A percentile compares a stretch with the other conserved stretches of the same genome.
Evolutionary conservation across 2,329 filamentous ascomycete genomes (phyloP).

Genomic region (Penicillium sp.): DNA sequence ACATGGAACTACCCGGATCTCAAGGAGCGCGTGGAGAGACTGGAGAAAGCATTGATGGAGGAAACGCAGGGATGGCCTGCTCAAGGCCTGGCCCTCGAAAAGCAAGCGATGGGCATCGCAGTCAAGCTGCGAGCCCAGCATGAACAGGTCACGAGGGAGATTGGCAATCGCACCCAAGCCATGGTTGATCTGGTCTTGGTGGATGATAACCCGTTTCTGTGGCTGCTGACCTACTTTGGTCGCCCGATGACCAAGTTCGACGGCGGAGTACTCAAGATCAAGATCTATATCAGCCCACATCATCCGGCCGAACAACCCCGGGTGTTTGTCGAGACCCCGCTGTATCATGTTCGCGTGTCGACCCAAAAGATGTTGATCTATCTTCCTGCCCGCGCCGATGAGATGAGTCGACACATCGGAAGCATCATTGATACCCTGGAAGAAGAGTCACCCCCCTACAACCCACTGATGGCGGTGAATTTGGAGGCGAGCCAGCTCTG

Average conservation of each 20-base stretch:
- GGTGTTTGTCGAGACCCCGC: slow-evolving; percentile 71
- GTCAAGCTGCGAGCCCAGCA: slow-evolving; percentile 81
- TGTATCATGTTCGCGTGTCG: slow-evolving; percentile 87
- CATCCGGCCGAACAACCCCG: slow-evolving; percentile 89
- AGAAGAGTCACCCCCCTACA: slow-evolving; percentile 82
- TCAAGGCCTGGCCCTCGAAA: slow-evolving; percentile 62
- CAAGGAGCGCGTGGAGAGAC: slow-evolving; percentile 62
- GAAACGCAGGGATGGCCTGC: slow-evolving; percentile 70
- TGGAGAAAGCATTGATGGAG: slow-evolving; percentile 67
- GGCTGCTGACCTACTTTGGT: slow-evolving; percentile 85
- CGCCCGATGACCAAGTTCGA: slow-evolving; percentile 90
- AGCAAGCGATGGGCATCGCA: slow-evolving; percentile 69
- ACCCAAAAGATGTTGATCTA: slow-evolving; percentile 81
- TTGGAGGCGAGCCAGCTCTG: slow-evolving; percentile 80
- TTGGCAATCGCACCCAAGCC: slow-evolving; percentile 66
- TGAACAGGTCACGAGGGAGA: slow-evolving; percentile 73
- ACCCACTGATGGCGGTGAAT: slow-evolving; percentile 83
- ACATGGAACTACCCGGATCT: slow-evolving; percentile 77
- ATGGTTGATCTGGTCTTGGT: slow-evolving; percentile 74
- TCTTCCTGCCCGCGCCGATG: slow-evolving; percentile 66
- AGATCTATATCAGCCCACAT: slow-evolving; percentile 72
- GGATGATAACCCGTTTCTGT: slow-evolving; percentile 82
- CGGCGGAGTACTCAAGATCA: slow-evolving; percentile 82
- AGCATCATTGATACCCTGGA: slow-evolving; percentile 79
- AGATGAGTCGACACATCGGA: slow-evolving; percentile 78